Evolutionary conservation across 2,329 filamentous ascomycete species (phyloP).

Genomic region (Aspergillus caelatus): DNA sequence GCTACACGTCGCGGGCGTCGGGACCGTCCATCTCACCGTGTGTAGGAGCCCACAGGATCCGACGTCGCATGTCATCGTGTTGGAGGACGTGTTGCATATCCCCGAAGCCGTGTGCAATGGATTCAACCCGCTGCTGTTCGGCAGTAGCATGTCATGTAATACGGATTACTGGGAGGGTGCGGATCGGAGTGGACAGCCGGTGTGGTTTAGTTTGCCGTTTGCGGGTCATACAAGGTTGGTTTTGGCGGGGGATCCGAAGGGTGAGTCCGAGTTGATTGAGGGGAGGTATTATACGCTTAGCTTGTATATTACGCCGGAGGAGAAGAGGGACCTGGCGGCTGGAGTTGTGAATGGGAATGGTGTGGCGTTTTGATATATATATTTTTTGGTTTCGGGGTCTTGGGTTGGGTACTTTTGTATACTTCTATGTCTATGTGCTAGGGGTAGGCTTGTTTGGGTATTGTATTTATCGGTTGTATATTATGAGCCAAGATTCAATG

Average conservation of each 20-base stretch:
- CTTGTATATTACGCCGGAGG: slow-evolving; percentile 26
- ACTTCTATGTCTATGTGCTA: neutral
- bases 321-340: slow-evolving; percentile 9
- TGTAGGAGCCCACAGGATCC: slow-evolving; percentile 22
- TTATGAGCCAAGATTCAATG: neutral
- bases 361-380: neutral
- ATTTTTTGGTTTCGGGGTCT: neutral
- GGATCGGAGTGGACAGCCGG: slow-evolving; percentile 15
- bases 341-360: neutral
- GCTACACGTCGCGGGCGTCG: slow-evolving; percentile 33
- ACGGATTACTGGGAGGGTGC: slow-evolving; percentile 24
- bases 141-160: slow-evolving; percentile 28
- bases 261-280: slow-evolving; percentile 27
- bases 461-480: neutral
- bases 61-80: slow-evolving; percentile 26
- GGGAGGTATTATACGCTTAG: slow-evolving; percentile 27
- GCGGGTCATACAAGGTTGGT: slow-evolving; percentile 23
- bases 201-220: slow-evolving; percentile 25
- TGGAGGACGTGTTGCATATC: slow-evolving; percentile 39
- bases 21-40: slow-evolving; percentile 35
- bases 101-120: slow-evolving; percentile 39
- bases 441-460: neutral
- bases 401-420: neutral
- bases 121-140: slow-evolving; percentile 28
- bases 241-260: slow-evolving; percentile 13